Percentiles rank a stretch among this genome's conserved stretches.
phyloP scores from a whole-genome alignment of 2,329 filamentous ascomycete species.

The Lachnellula arida region DNA sequence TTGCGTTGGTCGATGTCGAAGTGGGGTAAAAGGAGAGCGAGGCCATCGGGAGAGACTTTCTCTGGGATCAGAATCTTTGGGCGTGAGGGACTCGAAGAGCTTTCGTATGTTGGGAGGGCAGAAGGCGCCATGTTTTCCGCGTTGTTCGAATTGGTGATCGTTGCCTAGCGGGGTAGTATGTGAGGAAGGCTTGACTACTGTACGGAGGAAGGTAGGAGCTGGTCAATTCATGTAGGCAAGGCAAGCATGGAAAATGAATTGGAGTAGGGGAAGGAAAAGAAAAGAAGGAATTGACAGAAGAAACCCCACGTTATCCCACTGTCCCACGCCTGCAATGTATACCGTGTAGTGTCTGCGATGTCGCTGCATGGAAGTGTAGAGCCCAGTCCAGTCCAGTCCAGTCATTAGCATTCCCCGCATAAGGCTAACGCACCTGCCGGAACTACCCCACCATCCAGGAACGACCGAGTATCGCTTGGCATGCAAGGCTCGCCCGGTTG shows the following conservation, averaged over 20 bases:
- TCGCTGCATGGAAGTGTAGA: slow-evolving; percentile 8
- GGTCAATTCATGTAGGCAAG: background rate
- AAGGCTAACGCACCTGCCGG: slow-evolving; percentile 5
- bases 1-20: slow-evolving; percentile 67
- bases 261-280: background rate
- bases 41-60: slow-evolving; percentile 74
- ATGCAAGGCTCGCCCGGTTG: background rate
- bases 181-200: background rate
- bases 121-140: slow-evolving; percentile 23
- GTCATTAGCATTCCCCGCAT: slow-evolving; percentile 13
- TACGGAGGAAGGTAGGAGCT: background rate
- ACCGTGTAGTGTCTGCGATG: slow-evolving; percentile 2
- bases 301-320: too few species aligned
- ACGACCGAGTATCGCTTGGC: slow-evolving; percentile 1
- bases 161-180: background rate
- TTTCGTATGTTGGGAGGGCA: slow-evolving; percentile 8
- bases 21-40: slow-evolving; percentile 60
- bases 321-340: background rate
- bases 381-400: background rate
- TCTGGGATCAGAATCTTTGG: slow-evolving; percentile 65
- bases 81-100: slow-evolving; percentile 1
- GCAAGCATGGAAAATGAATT: background rate
- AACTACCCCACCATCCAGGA: slow-evolving; percentile 18
- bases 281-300: too few species aligned
- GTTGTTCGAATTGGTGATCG: background rate